Evolutionary conservation across 2,329 filamentous ascomycete species (phyloP), one percentile per base, ranked within the genome.

Genomic region (Alternaria viburni): DNA sequence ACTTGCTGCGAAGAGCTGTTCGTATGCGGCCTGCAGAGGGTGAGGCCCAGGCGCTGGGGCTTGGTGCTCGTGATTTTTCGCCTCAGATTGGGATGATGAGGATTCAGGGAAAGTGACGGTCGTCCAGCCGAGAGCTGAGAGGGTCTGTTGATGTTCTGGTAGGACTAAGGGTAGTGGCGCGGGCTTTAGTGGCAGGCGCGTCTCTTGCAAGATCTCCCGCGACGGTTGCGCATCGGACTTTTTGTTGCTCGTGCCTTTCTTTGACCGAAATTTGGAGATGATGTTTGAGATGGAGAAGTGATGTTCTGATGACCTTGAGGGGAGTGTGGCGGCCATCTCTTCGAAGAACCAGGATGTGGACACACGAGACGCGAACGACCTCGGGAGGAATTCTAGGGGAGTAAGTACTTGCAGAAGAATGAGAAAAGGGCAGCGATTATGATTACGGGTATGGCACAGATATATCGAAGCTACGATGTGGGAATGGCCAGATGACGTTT

Each of bases 61-160:
- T 19, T 56, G 45, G 3, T 12, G 6, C 6, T 65, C 21, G 1
- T 56, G 36, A 41, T 17, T 11, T 41, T 8, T 19, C 11, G 26
- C 25, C 11, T 21, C n/a, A 23, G n/a, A 17, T 32, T 52, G 25
- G 13, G n/a, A 10, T 28, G 54, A 47, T 19, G 51, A 12, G 17
- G 55, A 52, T 54, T 68, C 61, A 7, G 73, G 76, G 19, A 79
- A 77, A 25, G 77, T 78, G 43, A 79, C 54, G 3, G 75, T 78
- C 3, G 77, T 78, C 77, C 77, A 80, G 44, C 77, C 77, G n/a
- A 78, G 71, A 13, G 68, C 65, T 19, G 71, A 65, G 12, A 80
- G 69, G 6, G 70, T 64, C 44, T 69, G 61, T 66, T 79, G 74
- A 60, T 80, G 77, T 55, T 75, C 67, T 32, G 74, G 69, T 3